phyloP scores from a whole-genome alignment of 2,329 filamentous ascomycete genomes.

The Ophiocordyceps camponoti-floridani region DNA sequence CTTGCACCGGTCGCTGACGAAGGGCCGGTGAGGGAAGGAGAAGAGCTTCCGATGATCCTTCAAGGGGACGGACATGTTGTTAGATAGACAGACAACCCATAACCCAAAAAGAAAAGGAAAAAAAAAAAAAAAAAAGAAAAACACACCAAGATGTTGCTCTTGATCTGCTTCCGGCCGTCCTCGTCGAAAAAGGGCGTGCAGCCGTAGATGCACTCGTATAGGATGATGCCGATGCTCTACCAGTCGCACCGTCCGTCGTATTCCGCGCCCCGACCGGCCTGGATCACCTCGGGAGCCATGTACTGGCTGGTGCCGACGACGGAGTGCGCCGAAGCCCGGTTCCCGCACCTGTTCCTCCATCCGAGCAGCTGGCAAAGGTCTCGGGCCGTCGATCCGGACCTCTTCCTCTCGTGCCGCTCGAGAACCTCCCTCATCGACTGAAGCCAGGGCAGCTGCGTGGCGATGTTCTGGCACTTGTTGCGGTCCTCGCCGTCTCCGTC shows the following conservation, averaged over 20 bases:
- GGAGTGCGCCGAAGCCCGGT: constrained; percentile 59
- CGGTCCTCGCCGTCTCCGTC: constrained; percentile 57
- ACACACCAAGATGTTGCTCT: constrained; percentile 63
- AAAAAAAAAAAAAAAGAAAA: not conserved
- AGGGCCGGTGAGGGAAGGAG: constrained; percentile 47
- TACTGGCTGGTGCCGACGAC: constrained; percentile 94
- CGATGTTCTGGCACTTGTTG: constrained; percentile 25
- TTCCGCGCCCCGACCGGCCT: constrained; percentile 11
- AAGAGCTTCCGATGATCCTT: constrained; percentile 56
- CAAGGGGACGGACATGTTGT: too few species aligned
- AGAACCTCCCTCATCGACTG: constrained; percentile 12
- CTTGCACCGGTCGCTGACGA: constrained; percentile 53
- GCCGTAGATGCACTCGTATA: constrained; percentile 89
- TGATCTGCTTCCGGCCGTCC: constrained; percentile 62
- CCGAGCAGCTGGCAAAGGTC: constrained; percentile 31
- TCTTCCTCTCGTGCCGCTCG: constrained; percentile 14
- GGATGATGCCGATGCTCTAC: constrained; percentile 91
- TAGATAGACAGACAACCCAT: not conserved
- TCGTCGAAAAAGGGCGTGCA: constrained; percentile 79
- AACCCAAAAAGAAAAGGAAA: too few species aligned
- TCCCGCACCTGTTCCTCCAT: constrained; percentile 52
- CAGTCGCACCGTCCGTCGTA: constrained; percentile 92
- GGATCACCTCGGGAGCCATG: constrained; percentile 94
- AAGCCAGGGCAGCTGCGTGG: constrained; percentile 15
- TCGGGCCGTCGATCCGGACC: constrained; percentile 6